Evolutionary conservation across 176 grass and related monocot genomes (phyloP), one percentile per base, ranked within the genome.

Genomic region (Puccinellia tenuiflora): DNA sequence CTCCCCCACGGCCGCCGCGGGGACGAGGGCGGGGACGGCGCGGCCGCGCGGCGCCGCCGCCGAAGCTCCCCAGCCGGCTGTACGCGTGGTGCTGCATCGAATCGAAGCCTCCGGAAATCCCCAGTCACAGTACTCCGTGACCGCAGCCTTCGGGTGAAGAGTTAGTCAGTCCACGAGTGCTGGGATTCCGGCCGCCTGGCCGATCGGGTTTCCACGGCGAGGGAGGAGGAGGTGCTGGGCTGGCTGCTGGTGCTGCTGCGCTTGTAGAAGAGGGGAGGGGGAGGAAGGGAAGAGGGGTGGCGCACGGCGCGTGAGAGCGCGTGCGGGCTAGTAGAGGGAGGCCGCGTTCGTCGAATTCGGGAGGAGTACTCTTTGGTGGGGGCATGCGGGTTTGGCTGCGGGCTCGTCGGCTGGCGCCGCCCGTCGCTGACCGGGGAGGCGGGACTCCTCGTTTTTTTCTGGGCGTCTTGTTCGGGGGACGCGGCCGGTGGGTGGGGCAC

Each of bases 21-120:
- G 17, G 94, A 93, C 4, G 89, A 61, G 33, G 96, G 96, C 24
- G 93, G 93, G 39, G 96, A 92, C 50, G 93, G 87, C 52, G 47
- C 85, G 6, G 75, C 74, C 37, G 83, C 3, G 73, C 73, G 57
- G 71, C 82, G 25, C 61, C 71, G 20, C 84, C 88, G 66, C 89
- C 77, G n/a, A 82, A 26, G 87, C 79, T 88, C 26, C 96, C 96
- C 50, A 96, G 85, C 56, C 96, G 89, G 65, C 34, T 92, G 85
- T 90, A 87, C 84, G 86, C 86, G 78, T 89, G 91, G 84, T 85
- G 64, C 72, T 90, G 96, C 93, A 95, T 93, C 82, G n/a, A n/a
- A n/a, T n/a, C n/a, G 69, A 12, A 31, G 29, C 68, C 63, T 45
- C 81, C 62, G 73, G 59, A 21, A 70, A 39, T 66, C 84, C 78